Conservation (phyloP, 768 basidiomycete species). For the Lactifluus rugatus region DNA sequence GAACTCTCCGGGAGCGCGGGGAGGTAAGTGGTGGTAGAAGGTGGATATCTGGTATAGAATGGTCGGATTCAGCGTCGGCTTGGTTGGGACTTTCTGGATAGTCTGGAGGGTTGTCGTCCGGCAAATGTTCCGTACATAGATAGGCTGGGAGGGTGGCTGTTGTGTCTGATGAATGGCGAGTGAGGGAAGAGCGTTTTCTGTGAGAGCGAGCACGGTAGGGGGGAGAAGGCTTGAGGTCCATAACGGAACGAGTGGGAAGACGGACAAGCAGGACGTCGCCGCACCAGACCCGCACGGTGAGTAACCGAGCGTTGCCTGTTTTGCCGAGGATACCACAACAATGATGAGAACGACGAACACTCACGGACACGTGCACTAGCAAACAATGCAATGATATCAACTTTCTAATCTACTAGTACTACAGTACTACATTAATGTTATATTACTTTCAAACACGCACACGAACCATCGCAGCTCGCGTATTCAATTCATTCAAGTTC, state of each 20-base stretch:
- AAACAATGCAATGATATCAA: too few relatives aligned
- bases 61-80: slow-evolving; percentile 60
- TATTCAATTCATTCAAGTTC: not conserved
- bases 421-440: too few relatives aligned
- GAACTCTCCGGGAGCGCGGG: slow-evolving; percentile 30
- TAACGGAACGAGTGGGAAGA: not conserved
- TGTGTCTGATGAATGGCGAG: slow-evolving; percentile 57
- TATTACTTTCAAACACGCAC: slow-evolving; percentile 2
- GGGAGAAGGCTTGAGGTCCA: slow-evolving; percentile 11
- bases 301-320: too few relatives aligned
- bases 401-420: too few relatives aligned
- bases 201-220: slow-evolving; percentile 28
- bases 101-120: slow-evolving; percentile 59
- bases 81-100: slow-evolving; percentile 73
- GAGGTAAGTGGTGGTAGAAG: slow-evolving; percentile 23
- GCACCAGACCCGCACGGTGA: not conserved
- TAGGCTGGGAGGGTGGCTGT: slow-evolving; percentile 59
- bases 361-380: too few relatives aligned
- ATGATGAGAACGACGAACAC: too few relatives aligned
- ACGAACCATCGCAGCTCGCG: not conserved
- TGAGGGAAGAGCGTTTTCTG: slow-evolving; percentile 46
- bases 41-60: slow-evolving; percentile 25
- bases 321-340: too few relatives aligned
- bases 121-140: slow-evolving; percentile 28
- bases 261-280: not conserved